Evolutionary conservation across 1,139 yeast genomes (phyloP).

Genomic region (Geotrichum cucujoidarum): DNA sequence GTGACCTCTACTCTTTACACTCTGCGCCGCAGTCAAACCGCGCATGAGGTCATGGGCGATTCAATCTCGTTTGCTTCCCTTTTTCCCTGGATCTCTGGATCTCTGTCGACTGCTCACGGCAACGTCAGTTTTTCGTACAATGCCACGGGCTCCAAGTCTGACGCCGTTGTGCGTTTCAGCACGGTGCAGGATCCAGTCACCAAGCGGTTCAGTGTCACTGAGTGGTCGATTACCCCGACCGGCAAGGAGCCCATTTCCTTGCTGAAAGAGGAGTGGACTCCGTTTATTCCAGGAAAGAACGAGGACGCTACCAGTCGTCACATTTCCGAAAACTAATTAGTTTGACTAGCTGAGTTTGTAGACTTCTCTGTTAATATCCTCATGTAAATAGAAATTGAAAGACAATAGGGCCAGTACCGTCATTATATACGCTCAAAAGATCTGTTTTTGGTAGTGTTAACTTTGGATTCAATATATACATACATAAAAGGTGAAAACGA

Average conservation of each 20-base stretch:
- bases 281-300: slow-evolving; percentile 35
- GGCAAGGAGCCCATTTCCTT: slow-evolving; percentile 27
- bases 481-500: slow-evolving; percentile 13
- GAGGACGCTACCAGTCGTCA: slow-evolving; percentile 32
- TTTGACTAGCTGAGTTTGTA: no score
- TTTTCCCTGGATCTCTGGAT: slow-evolving; percentile 89
- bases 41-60: slow-evolving; percentile 63
- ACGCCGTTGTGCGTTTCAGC: slow-evolving; percentile 35
- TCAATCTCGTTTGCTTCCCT: slow-evolving; percentile 64
- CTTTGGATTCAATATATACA: slow-evolving; percentile 9
- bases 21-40: slow-evolving; percentile 68
- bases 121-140: slow-evolving; percentile 65
- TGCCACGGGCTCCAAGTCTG: slow-evolving; percentile 52
- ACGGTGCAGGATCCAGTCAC: slow-evolving; percentile 33
- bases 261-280: slow-evolving; percentile 37
- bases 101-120: slow-evolving; percentile 77
- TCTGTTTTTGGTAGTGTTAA: not conserved
- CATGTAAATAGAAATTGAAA: slow-evolving; percentile 8
- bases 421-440: no score
- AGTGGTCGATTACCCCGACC: slow-evolving; percentile 35
- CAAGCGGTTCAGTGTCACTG: slow-evolving; percentile 32
- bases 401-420: not conserved
- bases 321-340: slow-evolving; percentile 13
- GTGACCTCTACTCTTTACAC: slow-evolving; percentile 84
- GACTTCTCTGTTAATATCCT: no score